phyloP scores from a whole-genome alignment of 495 filamentous ascomycete genomes.

The Paragyromitra xinjiangensis region DNA sequence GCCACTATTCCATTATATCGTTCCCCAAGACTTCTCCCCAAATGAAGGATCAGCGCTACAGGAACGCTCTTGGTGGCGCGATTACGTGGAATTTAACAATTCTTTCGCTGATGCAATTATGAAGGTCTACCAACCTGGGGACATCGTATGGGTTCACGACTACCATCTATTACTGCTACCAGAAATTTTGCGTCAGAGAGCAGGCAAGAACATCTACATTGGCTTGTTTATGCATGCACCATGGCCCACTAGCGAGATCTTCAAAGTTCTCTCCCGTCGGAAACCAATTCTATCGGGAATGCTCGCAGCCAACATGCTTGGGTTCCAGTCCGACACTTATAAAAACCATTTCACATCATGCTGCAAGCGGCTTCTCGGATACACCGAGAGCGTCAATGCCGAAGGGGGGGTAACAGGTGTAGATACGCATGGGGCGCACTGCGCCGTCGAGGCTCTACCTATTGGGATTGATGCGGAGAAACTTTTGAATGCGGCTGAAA shows the following conservation, averaged over 20 bases:
- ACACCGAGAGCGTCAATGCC: conserved; percentile 69
- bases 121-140: conserved; percentile 84
- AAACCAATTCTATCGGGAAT: conserved; percentile 89
- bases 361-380: conserved; percentile 85
- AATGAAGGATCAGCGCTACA: conserved; percentile 74
- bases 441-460: conserved; percentile 87
- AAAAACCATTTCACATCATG: conserved; percentile 91
- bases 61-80: conserved; percentile 83
- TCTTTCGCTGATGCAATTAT: conserved; percentile 87
- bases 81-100: conserved; percentile 87
- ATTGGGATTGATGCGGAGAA: conserved; percentile 85
- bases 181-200: conserved; percentile 79
- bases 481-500: conserved; percentile 74
- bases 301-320: conserved; percentile 86
- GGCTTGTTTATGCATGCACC: conserved; percentile 92
- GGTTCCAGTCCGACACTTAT: conserved; percentile 92
- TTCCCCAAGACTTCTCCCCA: conserved; percentile 72
- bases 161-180: conserved; percentile 89
- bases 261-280: conserved; percentile 81
- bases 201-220: conserved; percentile 81
- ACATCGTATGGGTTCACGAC: conserved; percentile 90
- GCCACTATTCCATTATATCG: conserved; percentile 91
- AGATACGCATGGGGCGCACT: conserved; percentile 85
- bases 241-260: conserved; percentile 92
- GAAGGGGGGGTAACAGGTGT: conserved; percentile 72